Conservation (phyloP, 257 asterid genomes). For the Dorcoceras hygrometricum region DNA sequence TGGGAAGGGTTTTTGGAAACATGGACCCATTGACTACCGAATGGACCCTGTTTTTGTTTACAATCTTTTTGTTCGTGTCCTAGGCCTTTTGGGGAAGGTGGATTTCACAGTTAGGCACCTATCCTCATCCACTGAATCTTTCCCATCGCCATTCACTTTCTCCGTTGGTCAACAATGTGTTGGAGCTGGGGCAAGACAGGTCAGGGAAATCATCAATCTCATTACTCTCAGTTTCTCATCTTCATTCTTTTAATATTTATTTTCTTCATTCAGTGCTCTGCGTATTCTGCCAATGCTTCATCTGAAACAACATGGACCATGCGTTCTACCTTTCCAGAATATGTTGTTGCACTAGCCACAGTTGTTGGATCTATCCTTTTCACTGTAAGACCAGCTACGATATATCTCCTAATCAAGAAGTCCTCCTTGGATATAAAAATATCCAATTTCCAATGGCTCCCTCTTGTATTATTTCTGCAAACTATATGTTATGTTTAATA, state of each 20-base stretch:
- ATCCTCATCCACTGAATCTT: conserved; percentile 63
- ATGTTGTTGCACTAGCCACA: conserved; percentile 93
- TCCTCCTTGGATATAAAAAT: not conserved
- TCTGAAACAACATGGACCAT: conserved; percentile 94
- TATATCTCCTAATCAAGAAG: conserved; percentile 10
- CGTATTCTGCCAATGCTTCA: conserved; percentile 70
- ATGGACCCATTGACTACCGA: conserved; percentile 13
- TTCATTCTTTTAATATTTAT: conserved; percentile 15
- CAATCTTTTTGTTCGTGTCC: conserved; percentile 21
- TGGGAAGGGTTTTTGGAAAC: conserved; percentile 10
- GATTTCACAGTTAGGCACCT: conserved; percentile 96
- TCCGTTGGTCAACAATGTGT: conserved; percentile 64
- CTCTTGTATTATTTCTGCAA: conserved; percentile 5
- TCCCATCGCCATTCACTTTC: conserved; percentile 60
- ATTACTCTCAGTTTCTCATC: conserved; percentile 24
- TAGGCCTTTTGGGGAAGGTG: conserved; percentile 90
- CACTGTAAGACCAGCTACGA: conserved; percentile 49
- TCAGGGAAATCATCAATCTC: conserved; percentile 24
- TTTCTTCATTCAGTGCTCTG: conserved; percentile 62
- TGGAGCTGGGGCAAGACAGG: conserved; percentile 73
- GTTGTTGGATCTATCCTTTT: conserved; percentile 95
- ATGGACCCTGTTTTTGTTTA: conserved; percentile 1
- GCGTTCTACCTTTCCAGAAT: conserved; percentile 95
- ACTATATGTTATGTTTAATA: conserved; percentile 1
- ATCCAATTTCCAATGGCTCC: conserved; percentile 4